Conservation (phyloP, 1,139 yeast genomes). For the Meyerozyma guilliermondii region DNA sequence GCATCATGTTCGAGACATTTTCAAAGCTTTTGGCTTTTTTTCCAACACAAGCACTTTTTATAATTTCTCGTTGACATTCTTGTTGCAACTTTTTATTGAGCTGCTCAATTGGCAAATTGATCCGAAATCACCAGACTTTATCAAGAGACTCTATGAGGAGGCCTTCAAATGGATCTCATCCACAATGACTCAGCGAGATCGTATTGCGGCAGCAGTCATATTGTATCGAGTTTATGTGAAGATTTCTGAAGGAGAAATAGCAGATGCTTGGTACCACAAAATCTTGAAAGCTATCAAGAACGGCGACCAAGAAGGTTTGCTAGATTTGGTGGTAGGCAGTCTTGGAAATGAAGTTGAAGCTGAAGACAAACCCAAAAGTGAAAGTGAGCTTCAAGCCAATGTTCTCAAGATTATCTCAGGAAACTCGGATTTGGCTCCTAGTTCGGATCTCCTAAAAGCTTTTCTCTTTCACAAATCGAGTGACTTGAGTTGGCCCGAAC, state of each 20-base stretch:
- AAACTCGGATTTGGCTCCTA: background rate
- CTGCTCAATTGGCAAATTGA: conserved; percentile 27
- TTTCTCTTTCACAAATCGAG: background rate
- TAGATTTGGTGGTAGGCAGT: no score
- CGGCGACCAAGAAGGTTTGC: background rate
- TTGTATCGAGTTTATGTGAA: conserved; percentile 17
- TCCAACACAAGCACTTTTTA: conserved; percentile 46
- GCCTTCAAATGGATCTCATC: conserved; percentile 43
- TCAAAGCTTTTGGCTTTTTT: conserved; percentile 39
- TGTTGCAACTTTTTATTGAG: conserved; percentile 33
- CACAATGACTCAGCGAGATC: conserved; percentile 48
- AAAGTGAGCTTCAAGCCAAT: background rate
- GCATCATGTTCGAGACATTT: conserved; percentile 47
- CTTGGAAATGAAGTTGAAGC: no score
- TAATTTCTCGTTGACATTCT: conserved; percentile 50
- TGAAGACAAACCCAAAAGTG: background rate
- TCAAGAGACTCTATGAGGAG: conserved; percentile 37
- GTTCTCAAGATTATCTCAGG: background rate
- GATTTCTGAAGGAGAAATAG: background rate
- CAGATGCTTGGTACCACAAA: background rate
- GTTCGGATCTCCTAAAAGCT: background rate
- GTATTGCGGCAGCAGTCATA: conserved; percentile 38
- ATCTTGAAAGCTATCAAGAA: background rate
- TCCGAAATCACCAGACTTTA: conserved; percentile 19
- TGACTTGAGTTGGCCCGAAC: background rate